phyloP scores from a whole-genome alignment of 2,329 filamentous ascomycete genomes.

The Diplodia intermedia region DNA sequence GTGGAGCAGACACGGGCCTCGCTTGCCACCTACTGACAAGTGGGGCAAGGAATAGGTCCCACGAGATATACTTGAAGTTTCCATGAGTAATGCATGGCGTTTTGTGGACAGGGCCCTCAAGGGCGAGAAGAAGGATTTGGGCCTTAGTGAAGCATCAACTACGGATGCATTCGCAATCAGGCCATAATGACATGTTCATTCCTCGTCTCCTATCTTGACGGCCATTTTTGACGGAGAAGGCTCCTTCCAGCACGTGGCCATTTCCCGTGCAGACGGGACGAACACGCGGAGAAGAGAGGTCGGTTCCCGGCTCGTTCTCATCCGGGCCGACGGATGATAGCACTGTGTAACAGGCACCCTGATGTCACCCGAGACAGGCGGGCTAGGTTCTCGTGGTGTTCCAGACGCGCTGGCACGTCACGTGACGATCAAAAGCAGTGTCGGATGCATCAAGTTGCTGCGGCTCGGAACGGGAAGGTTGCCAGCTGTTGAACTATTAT shows the following conservation, averaged over 20 bases:
- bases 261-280: neutral
- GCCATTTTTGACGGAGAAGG: neutral
- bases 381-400: neutral
- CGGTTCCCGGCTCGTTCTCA: neutral
- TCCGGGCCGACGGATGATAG: neutral
- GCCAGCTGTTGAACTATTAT: neutral
- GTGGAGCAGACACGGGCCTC: too few species aligned
- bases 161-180: too few species aligned
- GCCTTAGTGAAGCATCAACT: too few species aligned
- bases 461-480: neutral
- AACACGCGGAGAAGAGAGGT: neutral
- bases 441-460: neutral
- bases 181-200: neutral
- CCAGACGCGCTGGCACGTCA: neutral
- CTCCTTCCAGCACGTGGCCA: neutral
- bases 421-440: neutral
- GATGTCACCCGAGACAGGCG: slow-evolving; percentile 7
- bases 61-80: too few species aligned
- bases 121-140: too few species aligned
- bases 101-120: too few species aligned
- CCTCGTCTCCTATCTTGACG: too few species aligned
- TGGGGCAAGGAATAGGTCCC: too few species aligned
- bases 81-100: too few species aligned
- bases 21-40: too few species aligned
- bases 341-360: neutral